phyloP scores from a whole-genome alignment of 768 basidiomycete genomes.

The Tremella yokohamensis region DNA sequence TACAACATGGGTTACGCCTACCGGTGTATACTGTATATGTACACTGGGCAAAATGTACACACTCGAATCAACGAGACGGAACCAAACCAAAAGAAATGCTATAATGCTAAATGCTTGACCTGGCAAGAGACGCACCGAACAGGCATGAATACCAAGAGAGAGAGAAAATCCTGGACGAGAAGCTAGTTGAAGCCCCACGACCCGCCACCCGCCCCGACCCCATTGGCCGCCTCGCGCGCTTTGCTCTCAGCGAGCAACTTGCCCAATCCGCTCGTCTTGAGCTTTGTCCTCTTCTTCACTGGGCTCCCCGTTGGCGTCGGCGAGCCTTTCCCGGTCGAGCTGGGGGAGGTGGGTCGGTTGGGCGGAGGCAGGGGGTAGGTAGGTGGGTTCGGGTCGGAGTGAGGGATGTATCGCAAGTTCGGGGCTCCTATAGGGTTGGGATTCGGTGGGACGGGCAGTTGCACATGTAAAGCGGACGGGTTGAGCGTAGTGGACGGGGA shows the following conservation, averaged over 20 bases:
- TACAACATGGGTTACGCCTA: slow-evolving; percentile 6
- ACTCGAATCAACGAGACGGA: too few species aligned
- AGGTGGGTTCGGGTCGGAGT: slow-evolving; percentile 27
- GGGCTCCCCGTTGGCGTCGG: background rate
- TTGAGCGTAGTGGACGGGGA: too few species aligned
- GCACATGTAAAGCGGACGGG: too few species aligned
- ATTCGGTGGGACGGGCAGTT: slow-evolving; percentile 3
- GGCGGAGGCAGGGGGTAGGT: slow-evolving; percentile 26
- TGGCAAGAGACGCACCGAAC: too few species aligned
- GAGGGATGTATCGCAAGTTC: slow-evolving; percentile 22
- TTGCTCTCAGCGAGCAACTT: slow-evolving; percentile 44
- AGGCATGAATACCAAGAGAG: too few species aligned
- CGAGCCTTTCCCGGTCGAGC: background rate
- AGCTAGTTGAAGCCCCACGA: too few species aligned
- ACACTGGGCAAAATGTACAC: too few species aligned
- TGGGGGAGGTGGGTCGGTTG: slow-evolving; percentile 8
- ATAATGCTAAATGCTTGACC: too few species aligned
- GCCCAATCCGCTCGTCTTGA: slow-evolving; percentile 38
- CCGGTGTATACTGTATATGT: too few species aligned
- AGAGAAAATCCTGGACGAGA: too few species aligned
- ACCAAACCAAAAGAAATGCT: too few species aligned
- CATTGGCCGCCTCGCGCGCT: slow-evolving; percentile 19
- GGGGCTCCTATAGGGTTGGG: slow-evolving; percentile 17
- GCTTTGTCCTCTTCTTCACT: slow-evolving; percentile 15
- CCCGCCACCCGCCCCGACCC: too few species aligned